Evolutionary conservation across 2,329 filamentous ascomycete species (phyloP).

Genomic region (Cladorrhinum sp.): DNA sequence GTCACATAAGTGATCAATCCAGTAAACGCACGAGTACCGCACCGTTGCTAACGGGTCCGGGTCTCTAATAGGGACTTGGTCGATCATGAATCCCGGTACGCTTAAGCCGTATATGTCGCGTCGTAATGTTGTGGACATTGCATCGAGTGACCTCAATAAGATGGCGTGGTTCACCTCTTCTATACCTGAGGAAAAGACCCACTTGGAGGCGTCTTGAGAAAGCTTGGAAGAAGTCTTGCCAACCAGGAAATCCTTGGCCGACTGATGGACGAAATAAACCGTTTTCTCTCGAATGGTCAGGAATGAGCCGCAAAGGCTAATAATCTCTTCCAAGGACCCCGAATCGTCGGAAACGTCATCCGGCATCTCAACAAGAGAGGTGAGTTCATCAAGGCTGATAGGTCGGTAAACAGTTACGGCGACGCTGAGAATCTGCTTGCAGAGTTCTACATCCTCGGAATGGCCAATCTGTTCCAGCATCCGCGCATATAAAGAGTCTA

Average conservation of each 20-base stretch:
- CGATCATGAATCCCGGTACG: conserved; percentile 14
- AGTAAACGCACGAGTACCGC: conserved; percentile 22
- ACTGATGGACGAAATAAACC: conserved; percentile 19
- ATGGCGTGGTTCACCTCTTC: conserved; percentile 16
- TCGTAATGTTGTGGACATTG: conserved; percentile 22
- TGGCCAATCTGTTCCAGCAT: conserved; percentile 1
- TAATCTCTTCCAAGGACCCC: conserved; percentile 14
- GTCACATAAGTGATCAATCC: conserved; percentile 16
- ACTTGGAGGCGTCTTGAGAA: not conserved
- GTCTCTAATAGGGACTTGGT: conserved; percentile 4
- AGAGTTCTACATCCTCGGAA: not conserved
- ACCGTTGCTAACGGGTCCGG: conserved; percentile 19
- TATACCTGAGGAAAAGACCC: conserved; percentile 16
- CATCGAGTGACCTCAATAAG: conserved; percentile 11
- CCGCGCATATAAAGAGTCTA: conserved; percentile 17
- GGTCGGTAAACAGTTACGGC: not conserved
- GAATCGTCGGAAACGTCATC: no score
- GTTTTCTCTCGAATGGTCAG: conserved; percentile 13
- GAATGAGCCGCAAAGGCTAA: conserved; percentile 19
- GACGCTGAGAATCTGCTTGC: conserved; percentile 1
- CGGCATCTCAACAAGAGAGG: not conserved
- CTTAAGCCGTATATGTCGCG: conserved; percentile 24
- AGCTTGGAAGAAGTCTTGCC: no score
- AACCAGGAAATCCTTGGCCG: conserved; percentile 18
- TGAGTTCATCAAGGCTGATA: not conserved